Percentiles rank a stretch among this genome's conserved stretches.
These are phyloP conservation scores for Colletotrichum musae DNA, from an alignment of 2,329 filamentous ascomycete genomes.

Conservation along the genomic window DNA sequence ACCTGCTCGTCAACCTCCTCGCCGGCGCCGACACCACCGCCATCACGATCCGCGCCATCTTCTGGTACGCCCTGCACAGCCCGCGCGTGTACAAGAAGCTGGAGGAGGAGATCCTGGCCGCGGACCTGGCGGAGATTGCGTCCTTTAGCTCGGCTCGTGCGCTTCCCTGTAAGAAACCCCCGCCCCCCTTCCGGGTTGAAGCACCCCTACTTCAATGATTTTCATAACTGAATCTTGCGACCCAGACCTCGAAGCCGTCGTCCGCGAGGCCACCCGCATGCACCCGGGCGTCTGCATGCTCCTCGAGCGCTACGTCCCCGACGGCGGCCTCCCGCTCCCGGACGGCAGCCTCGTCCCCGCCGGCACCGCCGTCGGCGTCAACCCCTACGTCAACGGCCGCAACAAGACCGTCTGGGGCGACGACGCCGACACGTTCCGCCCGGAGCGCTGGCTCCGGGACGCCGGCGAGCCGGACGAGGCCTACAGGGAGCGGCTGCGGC, in stretches of 20 bases:
- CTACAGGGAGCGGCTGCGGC: constrained; percentile 50
- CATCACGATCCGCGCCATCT: constrained; percentile 49
- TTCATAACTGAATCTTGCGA: constrained; percentile 47
- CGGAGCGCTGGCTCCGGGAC: constrained; percentile 62
- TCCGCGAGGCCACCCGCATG: constrained; percentile 66
- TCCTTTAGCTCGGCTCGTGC: constrained; percentile 48
- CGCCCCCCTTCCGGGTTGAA: too few relatives aligned
- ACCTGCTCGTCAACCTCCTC: constrained; percentile 51
- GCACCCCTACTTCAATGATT: constrained; percentile 36
- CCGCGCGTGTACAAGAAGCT: constrained; percentile 46
- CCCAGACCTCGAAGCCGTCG: constrained; percentile 62
- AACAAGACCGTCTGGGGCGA: constrained; percentile 60
- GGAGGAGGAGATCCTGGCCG: constrained; percentile 53
- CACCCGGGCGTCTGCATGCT: constrained; percentile 63
- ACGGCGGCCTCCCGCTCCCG: constrained; percentile 53
- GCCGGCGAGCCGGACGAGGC: constrained; percentile 49
- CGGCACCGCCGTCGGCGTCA: constrained; percentile 57
- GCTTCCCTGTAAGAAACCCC: constrained; percentile 47
- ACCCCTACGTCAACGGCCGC: constrained; percentile 54
- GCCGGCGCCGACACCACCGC: constrained; percentile 56
- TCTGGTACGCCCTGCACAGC: constrained; percentile 55
- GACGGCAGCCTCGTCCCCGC: constrained; percentile 53
- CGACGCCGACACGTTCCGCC: constrained; percentile 60
- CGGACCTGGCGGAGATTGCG: background rate
- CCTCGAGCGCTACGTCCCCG: constrained; percentile 65